Conservation (phyloP, 1,284 basidiomycete species). For the Termitomyces sp. region DNA sequence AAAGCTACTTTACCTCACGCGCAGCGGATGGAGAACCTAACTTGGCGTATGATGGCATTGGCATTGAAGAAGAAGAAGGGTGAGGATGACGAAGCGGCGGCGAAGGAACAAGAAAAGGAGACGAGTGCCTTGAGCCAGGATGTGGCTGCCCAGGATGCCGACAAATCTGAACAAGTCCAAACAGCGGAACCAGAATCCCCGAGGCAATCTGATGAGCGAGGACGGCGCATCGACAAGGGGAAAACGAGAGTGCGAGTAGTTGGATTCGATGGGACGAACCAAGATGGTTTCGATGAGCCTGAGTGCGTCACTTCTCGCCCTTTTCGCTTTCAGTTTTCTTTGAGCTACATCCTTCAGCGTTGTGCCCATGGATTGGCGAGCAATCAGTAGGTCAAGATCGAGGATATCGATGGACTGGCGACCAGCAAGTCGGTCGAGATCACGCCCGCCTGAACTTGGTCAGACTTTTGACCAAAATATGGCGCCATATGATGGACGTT, state of each 20-base stretch:
- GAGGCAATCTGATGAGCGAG: constrained; percentile 46
- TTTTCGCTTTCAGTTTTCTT: constrained; percentile 7
- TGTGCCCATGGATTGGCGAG: constrained; percentile 88
- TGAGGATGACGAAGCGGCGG: constrained; percentile 47
- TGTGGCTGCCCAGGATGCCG: constrained; percentile 10
- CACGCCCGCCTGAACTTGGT: constrained; percentile 54
- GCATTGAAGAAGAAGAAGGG: constrained; percentile 84
- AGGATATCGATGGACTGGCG: constrained; percentile 86
- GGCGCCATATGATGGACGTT: constrained; percentile 35
- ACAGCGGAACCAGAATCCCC: constrained; percentile 17
- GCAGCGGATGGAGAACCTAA: constrained; percentile 94
- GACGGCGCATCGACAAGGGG: constrained; percentile 70
- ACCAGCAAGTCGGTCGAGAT: constrained; percentile 68
- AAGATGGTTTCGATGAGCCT: constrained; percentile 65
- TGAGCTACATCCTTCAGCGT: constrained; percentile 34
- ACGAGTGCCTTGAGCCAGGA: constrained; percentile 15
- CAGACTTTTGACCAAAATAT: constrained; percentile 42
- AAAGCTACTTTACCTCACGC: constrained; percentile 87
- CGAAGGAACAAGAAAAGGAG: constrained; percentile 22
- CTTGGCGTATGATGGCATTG: constrained; percentile 98
- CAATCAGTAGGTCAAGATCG: constrained; percentile 87
- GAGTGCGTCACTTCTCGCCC: constrained; percentile 60
- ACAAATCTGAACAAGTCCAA: constrained; percentile 11
- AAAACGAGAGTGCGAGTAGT: constrained; percentile 69
- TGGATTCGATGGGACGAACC: constrained; percentile 72